Evolutionary conservation across 345 rosid species (phyloP).

Genomic region (Erucastrum elatum): DNA sequence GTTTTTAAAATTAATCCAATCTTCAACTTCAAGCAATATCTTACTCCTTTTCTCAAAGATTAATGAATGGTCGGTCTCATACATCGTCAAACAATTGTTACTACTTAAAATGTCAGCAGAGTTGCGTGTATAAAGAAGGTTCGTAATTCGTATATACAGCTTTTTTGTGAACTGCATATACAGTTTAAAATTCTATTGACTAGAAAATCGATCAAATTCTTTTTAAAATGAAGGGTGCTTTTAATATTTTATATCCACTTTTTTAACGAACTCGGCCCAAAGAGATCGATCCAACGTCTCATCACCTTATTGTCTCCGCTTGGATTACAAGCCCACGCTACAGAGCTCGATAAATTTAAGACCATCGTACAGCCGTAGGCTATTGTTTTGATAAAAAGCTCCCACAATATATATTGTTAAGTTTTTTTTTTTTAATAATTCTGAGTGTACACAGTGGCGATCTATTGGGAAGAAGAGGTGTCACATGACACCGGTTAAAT

Average conservation of each 20-base stretch:
- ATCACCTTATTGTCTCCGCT: too few species aligned
- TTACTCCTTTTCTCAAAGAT: not conserved
- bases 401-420: too few species aligned
- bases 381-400: too few species aligned
- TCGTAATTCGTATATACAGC: not conserved
- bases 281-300: too few species aligned
- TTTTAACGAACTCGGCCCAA: too few species aligned
- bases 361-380: too few species aligned
- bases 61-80: conserved; percentile 1
- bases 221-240: not conserved
- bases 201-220: not conserved
- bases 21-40: conserved; percentile 9
- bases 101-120: not conserved
- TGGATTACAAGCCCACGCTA: too few species aligned
- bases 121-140: not conserved
- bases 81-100: not conserved
- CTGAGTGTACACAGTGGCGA: too few species aligned
- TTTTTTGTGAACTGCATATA: not conserved
- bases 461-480: too few species aligned
- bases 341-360: too few species aligned
- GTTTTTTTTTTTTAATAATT: too few species aligned
- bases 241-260: not conserved
- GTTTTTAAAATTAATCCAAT: conserved; percentile 12
- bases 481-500: too few species aligned
- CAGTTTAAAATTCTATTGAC: not conserved